These are phyloP conservation scores for Mucor racemosus DNA, from an alignment of 371 early-diverging fungal genomes.

Conservation along the genomic window DNA sequence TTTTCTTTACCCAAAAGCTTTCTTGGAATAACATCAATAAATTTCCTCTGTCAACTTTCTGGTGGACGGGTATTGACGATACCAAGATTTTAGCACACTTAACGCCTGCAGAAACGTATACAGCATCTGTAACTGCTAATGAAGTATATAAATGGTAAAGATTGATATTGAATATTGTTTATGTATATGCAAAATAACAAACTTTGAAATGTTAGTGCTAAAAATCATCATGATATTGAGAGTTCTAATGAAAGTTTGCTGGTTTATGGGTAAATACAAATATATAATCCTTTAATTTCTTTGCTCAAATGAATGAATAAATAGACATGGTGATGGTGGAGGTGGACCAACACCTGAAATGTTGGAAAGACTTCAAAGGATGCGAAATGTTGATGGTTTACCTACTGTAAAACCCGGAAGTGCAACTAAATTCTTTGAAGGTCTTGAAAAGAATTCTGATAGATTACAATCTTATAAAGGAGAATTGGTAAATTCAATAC, in stretches of 20 bases:
- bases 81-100: slow-evolving; percentile 81
- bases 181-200: background rate
- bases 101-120: slow-evolving; percentile 81
- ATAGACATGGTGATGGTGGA: slow-evolving; percentile 94
- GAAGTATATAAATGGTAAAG: slow-evolving; percentile 49
- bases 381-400: slow-evolving; percentile 78
- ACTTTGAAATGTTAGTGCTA: slow-evolving; percentile 21
- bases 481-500: slow-evolving; percentile 71
- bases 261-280: slow-evolving; percentile 40
- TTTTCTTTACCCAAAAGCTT: slow-evolving; percentile 97
- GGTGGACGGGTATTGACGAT: slow-evolving; percentile 81
- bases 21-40: slow-evolving; percentile 99
- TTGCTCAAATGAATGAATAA: background rate
- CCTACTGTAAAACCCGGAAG: slow-evolving; percentile 76
- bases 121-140: slow-evolving; percentile 38
- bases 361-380: slow-evolving; percentile 82
- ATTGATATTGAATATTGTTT: too few relatives aligned
- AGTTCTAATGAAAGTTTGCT: slow-evolving; percentile 46
- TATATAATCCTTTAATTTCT: background rate
- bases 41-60: slow-evolving; percentile 95
- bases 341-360: slow-evolving; percentile 90
- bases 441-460: slow-evolving; percentile 66
- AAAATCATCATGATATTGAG: slow-evolving; percentile 51
- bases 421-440: slow-evolving; percentile 81
- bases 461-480: slow-evolving; percentile 89